phyloP scores from a whole-genome alignment of 148 eudicot species.

The Nepenthes mirabilis region DNA sequence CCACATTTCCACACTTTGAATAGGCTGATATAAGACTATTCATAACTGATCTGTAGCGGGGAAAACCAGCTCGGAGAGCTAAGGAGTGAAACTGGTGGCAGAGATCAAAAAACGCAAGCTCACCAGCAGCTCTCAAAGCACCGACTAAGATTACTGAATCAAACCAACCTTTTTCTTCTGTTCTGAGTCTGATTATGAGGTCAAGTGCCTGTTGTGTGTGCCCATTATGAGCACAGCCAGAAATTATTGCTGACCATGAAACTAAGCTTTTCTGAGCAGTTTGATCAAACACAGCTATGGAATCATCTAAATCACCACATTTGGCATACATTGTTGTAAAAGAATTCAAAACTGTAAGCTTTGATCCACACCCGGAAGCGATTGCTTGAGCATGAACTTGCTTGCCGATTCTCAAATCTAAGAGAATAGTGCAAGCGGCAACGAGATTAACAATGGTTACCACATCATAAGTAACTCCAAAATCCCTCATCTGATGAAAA shows the following conservation, averaged over 20 bases:
- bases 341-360: conserved; percentile 7
- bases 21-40: conserved; percentile 16
- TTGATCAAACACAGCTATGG: conserved; percentile 10
- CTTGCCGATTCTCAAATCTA: conserved; percentile 10
- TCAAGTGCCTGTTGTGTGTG: conserved; percentile 5
- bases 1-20: conserved; percentile 16
- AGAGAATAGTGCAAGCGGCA: conserved; percentile 9
- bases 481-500: conserved; percentile 6
- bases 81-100: conserved; percentile 11
- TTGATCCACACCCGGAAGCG: conserved; percentile 8
- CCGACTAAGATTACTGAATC: conserved; percentile 8
- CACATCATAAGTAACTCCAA: background rate
- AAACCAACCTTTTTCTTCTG: conserved; percentile 5
- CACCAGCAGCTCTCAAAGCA: conserved; percentile 11
- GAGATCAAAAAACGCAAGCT: conserved; percentile 10
- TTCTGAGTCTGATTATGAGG: conserved; percentile 7
- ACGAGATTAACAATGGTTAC: conserved; percentile 10
- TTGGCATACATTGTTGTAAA: conserved; percentile 16
- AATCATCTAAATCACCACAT: conserved; percentile 7
- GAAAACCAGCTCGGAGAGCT: conserved; percentile 6
- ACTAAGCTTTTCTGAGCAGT: conserved; percentile 4
- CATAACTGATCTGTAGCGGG: conserved; percentile 4
- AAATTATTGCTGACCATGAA: conserved; percentile 13
- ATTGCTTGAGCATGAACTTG: conserved; percentile 14
- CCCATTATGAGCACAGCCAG: conserved; percentile 7